Base-by-base conservation (phyloP, 228 moss, liverwort and hornwort genomes). In the Sphagnum magellanicum region DNA sequence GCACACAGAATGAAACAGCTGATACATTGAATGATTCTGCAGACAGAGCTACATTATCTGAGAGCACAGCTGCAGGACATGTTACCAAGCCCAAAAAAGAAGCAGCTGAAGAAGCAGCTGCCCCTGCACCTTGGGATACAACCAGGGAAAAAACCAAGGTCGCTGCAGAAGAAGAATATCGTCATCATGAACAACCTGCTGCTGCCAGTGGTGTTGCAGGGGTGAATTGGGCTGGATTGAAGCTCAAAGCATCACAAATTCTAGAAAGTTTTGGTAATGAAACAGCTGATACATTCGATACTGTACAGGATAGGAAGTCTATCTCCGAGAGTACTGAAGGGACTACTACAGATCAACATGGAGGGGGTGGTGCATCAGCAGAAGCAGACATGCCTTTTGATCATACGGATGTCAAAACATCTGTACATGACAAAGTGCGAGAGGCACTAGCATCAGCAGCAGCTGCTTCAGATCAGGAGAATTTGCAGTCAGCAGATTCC, bases 271-370 rank as follows among this genome's bases (percentile, higher is more conserved):
- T 85, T 13, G 70, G 16, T 0, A 81, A 85, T 0, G 84, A 85
- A 69, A 85, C 84, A 1, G 84, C 84, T 13, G 84, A 85, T 51
- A 85, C 84, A 1, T 85, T 85, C 12, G 84, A 81, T 48, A 76
- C 81, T 6, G 63, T 85, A 0, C 84, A 81, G 0, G 84, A 85
- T 50, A 68, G 80, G 15, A 3, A 67, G 0, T 62, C 32, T 6
- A 59, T 75, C 0, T 65, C 78, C 1, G 75, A 75, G 62, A 80
- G 66, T 8, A 16, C 48, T 5, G 71, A 32, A 47, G 73, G 74
- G 5, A 48, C 50, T 4, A 0, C 6, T 0, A 68, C 51, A 47
- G 67, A 67, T 10, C 68, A 74, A 61, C 51, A 59, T 57, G 52
- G 48, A 0, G 32, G 32, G 32, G 32, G 2, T 32, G 32, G 32